Evolutionary conservation across 129 eudicot genomes (phyloP).

Genomic region (Helianthus tuberosus): DNA sequence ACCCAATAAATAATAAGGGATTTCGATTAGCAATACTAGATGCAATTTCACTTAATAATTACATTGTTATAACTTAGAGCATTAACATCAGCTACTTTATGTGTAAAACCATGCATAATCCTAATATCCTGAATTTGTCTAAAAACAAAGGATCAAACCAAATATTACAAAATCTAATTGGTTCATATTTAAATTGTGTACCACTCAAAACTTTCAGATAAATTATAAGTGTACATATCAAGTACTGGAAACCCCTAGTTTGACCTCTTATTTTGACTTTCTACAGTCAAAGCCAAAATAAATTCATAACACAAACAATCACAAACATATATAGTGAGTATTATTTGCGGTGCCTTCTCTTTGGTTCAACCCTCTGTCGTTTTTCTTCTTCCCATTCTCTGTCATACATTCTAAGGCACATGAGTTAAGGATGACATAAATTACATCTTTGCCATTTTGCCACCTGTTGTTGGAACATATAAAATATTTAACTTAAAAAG

Average conservation of each 20-base stretch:
- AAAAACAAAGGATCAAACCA: not conserved
- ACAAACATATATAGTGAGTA: not conserved
- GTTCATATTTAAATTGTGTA: not conserved
- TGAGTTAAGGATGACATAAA: constrained; percentile 45
- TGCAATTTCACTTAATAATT: no score
- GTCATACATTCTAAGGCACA: constrained; percentile 64
- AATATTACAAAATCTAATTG: constrained; percentile 3
- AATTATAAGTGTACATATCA: constrained; percentile 8
- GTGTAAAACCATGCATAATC: not conserved
- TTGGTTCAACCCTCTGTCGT: constrained; percentile 83
- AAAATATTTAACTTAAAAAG: not conserved
- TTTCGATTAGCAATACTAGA: no score
- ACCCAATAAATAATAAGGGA: no score
- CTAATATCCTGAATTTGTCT: not conserved
- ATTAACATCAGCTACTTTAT: no score
- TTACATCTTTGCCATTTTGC: not conserved
- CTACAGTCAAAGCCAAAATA: constrained; percentile 22
- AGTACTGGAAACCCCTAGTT: constrained; percentile 2
- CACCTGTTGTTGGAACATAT: not conserved
- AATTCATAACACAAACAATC: constrained; percentile 13
- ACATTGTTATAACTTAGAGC: no score
- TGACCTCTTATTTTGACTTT: constrained; percentile 21
- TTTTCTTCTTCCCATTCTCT: constrained; percentile 98
- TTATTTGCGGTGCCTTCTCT: constrained; percentile 89
- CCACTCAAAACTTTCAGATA: not conserved